Evolutionary conservation across 208 protist species (phyloP).

Genomic region (Trypanosoma boissoni): DNA sequence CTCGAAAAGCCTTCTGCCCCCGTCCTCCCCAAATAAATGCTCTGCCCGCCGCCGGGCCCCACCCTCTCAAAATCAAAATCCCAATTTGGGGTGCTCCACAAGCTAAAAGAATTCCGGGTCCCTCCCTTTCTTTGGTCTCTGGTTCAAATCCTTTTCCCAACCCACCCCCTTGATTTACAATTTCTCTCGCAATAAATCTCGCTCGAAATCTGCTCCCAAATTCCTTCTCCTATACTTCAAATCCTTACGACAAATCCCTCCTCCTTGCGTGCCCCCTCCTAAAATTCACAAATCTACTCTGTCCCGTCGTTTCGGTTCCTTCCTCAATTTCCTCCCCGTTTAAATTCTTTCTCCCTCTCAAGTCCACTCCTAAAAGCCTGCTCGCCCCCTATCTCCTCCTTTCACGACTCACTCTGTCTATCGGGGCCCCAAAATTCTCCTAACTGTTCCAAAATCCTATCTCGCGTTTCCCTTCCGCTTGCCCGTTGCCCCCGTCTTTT

Average conservation of each 20-base stretch:
- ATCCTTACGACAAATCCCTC: constrained; percentile 22
- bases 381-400: too few species aligned
- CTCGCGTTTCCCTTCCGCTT: constrained; percentile 33
- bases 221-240: constrained; percentile 30
- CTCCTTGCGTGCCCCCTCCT: constrained; percentile 21
- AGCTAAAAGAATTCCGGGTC: constrained; percentile 29
- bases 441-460: constrained; percentile 32
- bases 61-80: constrained; percentile 10
- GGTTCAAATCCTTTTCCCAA: constrained; percentile 23
- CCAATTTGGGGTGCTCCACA: constrained; percentile 32
- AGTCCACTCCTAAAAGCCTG: constrained; percentile 31
- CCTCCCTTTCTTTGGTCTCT: constrained; percentile 28
- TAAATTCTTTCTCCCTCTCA: constrained; percentile 21
- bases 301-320: constrained; percentile 23
- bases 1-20: constrained; percentile 37
- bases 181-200: constrained; percentile 32
- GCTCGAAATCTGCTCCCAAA: constrained; percentile 31
- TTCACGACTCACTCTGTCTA: constrained; percentile 21
- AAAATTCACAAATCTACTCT: constrained; percentile 10
- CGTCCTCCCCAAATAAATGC: constrained; percentile 36
- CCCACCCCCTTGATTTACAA: constrained; percentile 22
- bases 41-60: constrained; percentile 29
- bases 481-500: constrained; percentile 40
- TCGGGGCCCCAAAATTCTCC: constrained; percentile 31
- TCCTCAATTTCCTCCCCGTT: constrained; percentile 20